Base-by-base conservation (phyloP, 2,329 filamentous ascomycete genomes). In the Cladosporium sp. region DNA sequence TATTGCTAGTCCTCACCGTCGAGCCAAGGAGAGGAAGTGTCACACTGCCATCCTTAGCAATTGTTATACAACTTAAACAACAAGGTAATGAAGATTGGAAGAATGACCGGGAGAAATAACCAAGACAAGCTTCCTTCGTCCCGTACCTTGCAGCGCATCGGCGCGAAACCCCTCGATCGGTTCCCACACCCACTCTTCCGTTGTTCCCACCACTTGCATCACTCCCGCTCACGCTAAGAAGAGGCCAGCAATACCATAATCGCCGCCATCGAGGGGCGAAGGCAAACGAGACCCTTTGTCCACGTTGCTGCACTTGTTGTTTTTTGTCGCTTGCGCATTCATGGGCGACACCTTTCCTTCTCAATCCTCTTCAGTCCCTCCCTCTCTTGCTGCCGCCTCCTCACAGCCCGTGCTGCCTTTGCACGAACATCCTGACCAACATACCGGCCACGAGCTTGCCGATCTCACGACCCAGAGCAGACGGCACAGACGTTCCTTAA, bases 381-480 rank as follows among this genome's bases (percentile, higher is more conserved):
- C 39, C n/a, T 6, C 40, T 20, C 15, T 52, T 36, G 35, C 53
- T 4, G 49, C 53, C 25, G 45, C 35, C 16, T 47, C 48, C 13
- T 48, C 52, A 40, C 40, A 45, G 16, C 53, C 57, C 25, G 43
- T 57, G n/a, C 47, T 59, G 11, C 59, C 60, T 20, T 15, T 57
- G 22, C 58, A 60, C 43, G 41, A 56, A 51, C 50, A 53, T 4
- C 22, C 36, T 25, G 53, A 54, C 30, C 13, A 35, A 4, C 36
- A 48, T 38, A 45, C 15, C 30, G 45, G 35, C 27, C 42, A 38
- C 27, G 36, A 40, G 38, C 45, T 48, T 40, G 36, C 30, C 39
- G 27, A 48, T 40, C 36, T 48, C 27, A 40, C 45, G 19, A 18
- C 38, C 4, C 36, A 40, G 16, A 27, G 35, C 27, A 20, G 36